Conservation (phyloP, 2,329 filamentous ascomycete genomes). For the Cadophora gregata region DNA sequence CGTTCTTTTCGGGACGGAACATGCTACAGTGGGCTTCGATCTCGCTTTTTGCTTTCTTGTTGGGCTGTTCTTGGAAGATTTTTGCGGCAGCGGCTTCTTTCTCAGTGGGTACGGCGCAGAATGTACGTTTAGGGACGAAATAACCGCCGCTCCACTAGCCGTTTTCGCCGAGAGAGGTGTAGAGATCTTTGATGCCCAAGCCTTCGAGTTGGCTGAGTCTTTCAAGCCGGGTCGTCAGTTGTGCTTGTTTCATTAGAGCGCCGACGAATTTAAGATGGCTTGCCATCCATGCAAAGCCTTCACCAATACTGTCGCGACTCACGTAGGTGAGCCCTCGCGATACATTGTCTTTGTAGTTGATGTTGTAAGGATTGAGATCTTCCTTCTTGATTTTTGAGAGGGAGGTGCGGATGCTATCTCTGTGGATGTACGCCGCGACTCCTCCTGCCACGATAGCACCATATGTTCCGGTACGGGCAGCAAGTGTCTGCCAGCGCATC, state of each 20-base stretch:
- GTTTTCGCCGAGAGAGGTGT: conserved; percentile 76
- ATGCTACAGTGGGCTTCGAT: conserved; percentile 41
- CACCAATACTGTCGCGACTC: conserved; percentile 64
- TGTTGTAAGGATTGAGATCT: conserved; percentile 30
- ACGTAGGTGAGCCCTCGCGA: conserved; percentile 60
- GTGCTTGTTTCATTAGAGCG: conserved; percentile 74
- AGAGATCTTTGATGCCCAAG: conserved; percentile 76
- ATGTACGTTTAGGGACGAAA: conserved; percentile 74
- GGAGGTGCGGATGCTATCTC: conserved; percentile 66
- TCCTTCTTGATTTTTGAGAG: conserved; percentile 49
- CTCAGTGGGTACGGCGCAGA: conserved; percentile 68
- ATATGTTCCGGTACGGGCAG: conserved; percentile 81
- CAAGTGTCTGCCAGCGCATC: conserved; percentile 66
- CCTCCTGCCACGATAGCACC: conserved; percentile 82
- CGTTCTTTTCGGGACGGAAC: conserved; percentile 38
- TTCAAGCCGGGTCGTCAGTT: conserved; percentile 71
- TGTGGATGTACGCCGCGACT: conserved; percentile 80
- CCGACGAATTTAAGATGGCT: conserved; percentile 88
- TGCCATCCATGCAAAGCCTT: conserved; percentile 78
- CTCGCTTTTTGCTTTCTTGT: conserved; percentile 37
- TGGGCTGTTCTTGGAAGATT: conserved; percentile 34
- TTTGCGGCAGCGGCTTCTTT: conserved; percentile 22
- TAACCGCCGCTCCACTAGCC: conserved; percentile 66
- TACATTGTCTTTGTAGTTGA: conserved; percentile 53
- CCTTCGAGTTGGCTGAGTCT: conserved; percentile 64